These are phyloP conservation scores for Puccinia hordei DNA, from an alignment of 1,284 basidiomycete species.

Conservation along the genomic window DNA sequence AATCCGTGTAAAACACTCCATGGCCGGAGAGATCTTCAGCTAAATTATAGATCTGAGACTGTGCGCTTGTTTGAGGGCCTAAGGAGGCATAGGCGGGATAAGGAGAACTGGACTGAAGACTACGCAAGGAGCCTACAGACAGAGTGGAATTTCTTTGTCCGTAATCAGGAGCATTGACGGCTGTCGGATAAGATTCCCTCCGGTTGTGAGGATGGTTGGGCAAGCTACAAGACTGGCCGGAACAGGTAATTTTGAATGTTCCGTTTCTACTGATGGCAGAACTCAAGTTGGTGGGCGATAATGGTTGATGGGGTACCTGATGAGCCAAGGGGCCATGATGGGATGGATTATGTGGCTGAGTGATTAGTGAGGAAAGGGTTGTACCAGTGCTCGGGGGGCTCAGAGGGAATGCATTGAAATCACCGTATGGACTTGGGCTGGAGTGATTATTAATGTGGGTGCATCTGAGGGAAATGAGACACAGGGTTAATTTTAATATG, in stretches of 20 bases:
- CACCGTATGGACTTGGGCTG: slow-evolving; percentile 45
- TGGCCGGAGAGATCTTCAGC: slow-evolving; percentile 12
- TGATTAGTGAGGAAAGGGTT: slow-evolving; percentile 32
- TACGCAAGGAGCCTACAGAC: slow-evolving; percentile 27
- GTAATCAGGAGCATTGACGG: slow-evolving; percentile 9
- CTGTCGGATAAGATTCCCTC: slow-evolving; percentile 31
- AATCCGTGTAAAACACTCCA: slow-evolving; percentile 16
- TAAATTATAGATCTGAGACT: slow-evolving; percentile 23
- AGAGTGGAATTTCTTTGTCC: slow-evolving; percentile 33
- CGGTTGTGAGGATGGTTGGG: background rate
- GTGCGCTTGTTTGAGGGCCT: slow-evolving; percentile 1
- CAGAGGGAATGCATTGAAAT: slow-evolving; percentile 38
- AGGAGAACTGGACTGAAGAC: slow-evolving; percentile 11
- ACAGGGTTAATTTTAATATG: no score
- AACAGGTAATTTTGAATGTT: slow-evolving; percentile 25
- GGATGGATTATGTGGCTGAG: slow-evolving; percentile 16
- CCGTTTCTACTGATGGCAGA: slow-evolving; percentile 19
- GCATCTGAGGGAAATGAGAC: no score
- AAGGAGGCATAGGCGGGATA: slow-evolving; percentile 23
- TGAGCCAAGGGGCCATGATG: background rate
- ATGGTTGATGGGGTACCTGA: slow-evolving; percentile 10
- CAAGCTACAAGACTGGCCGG: background rate
- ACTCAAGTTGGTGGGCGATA: background rate
- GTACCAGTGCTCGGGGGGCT: slow-evolving; percentile 34
- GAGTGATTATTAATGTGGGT: slow-evolving; percentile 38